Evolutionary conservation across 73 alveolate species (phyloP).

Genomic region (Chromera velia): DNA sequence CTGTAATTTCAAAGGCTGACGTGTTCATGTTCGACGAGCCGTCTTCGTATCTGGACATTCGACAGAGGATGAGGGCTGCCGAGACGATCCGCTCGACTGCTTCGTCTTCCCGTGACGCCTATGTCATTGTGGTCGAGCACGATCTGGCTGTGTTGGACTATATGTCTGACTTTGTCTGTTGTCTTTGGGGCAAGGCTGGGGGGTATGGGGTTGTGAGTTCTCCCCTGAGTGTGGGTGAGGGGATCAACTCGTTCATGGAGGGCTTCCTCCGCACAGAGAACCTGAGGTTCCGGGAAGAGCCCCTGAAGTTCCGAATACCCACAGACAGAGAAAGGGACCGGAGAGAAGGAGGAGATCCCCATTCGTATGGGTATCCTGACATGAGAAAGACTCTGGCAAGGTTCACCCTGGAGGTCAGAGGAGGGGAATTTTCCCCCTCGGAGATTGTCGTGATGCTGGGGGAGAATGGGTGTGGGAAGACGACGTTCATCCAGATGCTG

Average conservation of each 20-base stretch:
- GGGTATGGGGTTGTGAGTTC: slow-evolving; percentile 91
- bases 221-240: slow-evolving; percentile 84
- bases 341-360: slow-evolving; percentile 7
- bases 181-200: slow-evolving; percentile 85
- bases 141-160: slow-evolving; percentile 70
- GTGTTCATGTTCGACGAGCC: slow-evolving; percentile 94
- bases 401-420: no score
- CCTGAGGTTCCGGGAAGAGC: slow-evolving; percentile 87
- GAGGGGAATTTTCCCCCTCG: slow-evolving; percentile 80
- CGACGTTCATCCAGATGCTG: slow-evolving; percentile 90
- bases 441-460: slow-evolving; percentile 93
- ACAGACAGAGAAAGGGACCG: neutral
- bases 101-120: slow-evolving; percentile 56
- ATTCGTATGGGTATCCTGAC: slow-evolving; percentile 49
- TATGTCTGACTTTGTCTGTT: slow-evolving; percentile 70
- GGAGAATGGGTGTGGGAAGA: slow-evolving; percentile 85
- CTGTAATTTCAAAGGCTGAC: slow-evolving; percentile 74
- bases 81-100: slow-evolving; percentile 69
- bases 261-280: slow-evolving; percentile 92
- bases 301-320: slow-evolving; percentile 75
- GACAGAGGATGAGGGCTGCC: slow-evolving; percentile 83
- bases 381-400: neutral
- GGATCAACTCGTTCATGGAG: slow-evolving; percentile 80
- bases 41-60: slow-evolving; percentile 82
- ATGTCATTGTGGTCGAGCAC: slow-evolving; percentile 85